Evolutionary conservation across 208 protist species (phyloP).

Genomic region (Balamuthia mandrillaris): DNA sequence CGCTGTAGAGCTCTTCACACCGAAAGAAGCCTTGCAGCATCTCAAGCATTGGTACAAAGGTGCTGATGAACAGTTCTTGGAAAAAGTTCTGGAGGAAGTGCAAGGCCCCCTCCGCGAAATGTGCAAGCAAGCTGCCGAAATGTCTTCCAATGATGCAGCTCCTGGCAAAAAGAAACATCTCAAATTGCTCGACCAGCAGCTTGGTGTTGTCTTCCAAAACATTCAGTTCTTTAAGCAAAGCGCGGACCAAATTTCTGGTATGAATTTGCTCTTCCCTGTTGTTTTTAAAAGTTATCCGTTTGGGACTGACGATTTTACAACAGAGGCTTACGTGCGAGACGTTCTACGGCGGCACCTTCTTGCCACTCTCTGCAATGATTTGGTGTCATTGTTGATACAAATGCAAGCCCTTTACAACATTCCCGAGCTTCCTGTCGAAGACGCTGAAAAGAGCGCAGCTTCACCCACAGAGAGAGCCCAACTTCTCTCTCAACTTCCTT

Average conservation of each 20-base stretch:
- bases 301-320: not conserved
- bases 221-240: not conserved
- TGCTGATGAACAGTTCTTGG: not conserved
- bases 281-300: not conserved
- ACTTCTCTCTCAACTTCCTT: not conserved
- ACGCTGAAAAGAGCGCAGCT: not conserved
- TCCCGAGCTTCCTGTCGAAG: not conserved
- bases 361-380: conserved; percentile 10
- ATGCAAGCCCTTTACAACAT: not conserved
- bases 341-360: not conserved
- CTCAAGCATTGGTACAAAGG: conserved; percentile 34
- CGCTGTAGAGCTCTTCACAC: not conserved
- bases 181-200: conserved; percentile 28
- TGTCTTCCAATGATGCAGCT: not conserved
- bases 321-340: not conserved
- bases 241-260: not conserved
- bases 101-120: not conserved
- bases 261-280: not conserved
- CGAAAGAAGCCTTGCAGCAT: not conserved
- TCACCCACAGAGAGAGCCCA: not conserved
- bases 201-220: conserved; percentile 17
- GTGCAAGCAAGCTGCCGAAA: not conserved
- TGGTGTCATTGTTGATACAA: not conserved
- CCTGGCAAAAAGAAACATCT: conserved; percentile 29
- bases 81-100: not conserved